A percentile compares a stretch with the other conserved stretches of the same genome.
These are phyloP conservation scores for Pyrenochaeta sp. DNA, from an alignment of 2,329 filamentous ascomycete species.

Conservation along the genomic window DNA sequence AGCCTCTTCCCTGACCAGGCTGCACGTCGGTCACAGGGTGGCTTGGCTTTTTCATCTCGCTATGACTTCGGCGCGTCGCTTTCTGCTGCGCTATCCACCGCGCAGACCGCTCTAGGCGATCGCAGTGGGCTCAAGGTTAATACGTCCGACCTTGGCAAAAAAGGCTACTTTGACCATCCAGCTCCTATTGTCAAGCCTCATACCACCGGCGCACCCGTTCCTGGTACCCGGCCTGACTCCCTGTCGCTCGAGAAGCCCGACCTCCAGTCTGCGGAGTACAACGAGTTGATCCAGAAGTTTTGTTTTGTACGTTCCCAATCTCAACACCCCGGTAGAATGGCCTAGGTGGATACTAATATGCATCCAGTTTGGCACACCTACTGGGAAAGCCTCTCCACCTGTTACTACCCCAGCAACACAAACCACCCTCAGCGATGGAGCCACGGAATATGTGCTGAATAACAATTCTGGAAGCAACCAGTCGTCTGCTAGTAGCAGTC, in stretches of 20 bases:
- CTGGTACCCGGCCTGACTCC: slow-evolving; percentile 59
- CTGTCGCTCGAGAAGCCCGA: slow-evolving; percentile 69
- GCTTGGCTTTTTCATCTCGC: slow-evolving; percentile 85
- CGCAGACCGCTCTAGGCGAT: slow-evolving; percentile 70
- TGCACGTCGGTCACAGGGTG: slow-evolving; percentile 59
- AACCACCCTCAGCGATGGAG: slow-evolving; percentile 38
- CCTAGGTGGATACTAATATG: slow-evolving; percentile 52
- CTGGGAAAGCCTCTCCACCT: slow-evolving; percentile 51
- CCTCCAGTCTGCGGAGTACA: slow-evolving; percentile 88
- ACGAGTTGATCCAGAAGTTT: slow-evolving; percentile 98
- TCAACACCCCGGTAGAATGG: slow-evolving; percentile 45
- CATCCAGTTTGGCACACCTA: slow-evolving; percentile 60
- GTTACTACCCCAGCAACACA: slow-evolving; percentile 30
- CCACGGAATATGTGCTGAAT: slow-evolving; percentile 39
- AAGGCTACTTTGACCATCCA: slow-evolving; percentile 51
- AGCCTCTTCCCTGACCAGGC: slow-evolving; percentile 69
- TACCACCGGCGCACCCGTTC: slow-evolving; percentile 44
- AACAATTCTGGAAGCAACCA: slow-evolving; percentile 39
- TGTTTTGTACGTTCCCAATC: slow-evolving; percentile 90
- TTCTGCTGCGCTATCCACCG: slow-evolving; percentile 78
- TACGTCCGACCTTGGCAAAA: slow-evolving; percentile 23
- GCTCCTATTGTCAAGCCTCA: slow-evolving; percentile 48
- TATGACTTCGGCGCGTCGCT: slow-evolving; percentile 98
- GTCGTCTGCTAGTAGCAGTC: slow-evolving; percentile 48
- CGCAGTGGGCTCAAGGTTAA: slow-evolving; percentile 57